phyloP scores from a whole-genome alignment of 352 stramenopile species.

The Aphanomyces invadans region DNA sequence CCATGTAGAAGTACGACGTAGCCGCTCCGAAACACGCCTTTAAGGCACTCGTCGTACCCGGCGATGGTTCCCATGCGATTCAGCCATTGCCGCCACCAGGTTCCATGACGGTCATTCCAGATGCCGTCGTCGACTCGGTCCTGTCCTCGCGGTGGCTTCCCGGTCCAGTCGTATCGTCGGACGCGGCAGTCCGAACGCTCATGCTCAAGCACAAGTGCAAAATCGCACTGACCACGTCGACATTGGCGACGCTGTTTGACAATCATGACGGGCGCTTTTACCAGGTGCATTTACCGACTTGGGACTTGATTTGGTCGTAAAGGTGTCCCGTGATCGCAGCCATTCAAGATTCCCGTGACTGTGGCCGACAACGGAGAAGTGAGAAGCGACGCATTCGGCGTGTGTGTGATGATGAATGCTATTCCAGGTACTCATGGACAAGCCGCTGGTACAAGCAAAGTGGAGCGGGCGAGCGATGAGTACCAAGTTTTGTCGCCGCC shows the following conservation, averaged over 20 bases:
- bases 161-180: slow-evolving; percentile 40
- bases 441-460: slow-evolving; percentile 25
- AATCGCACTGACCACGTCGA: slow-evolving; percentile 59
- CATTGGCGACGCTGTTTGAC: slow-evolving; percentile 64
- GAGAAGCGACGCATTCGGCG: too few species aligned
- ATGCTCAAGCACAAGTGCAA: slow-evolving; percentile 66
- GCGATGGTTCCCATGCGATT: background rate
- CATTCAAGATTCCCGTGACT: background rate
- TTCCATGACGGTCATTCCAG: background rate
- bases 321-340: background rate
- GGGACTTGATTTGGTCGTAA: too few species aligned
- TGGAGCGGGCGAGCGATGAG: slow-evolving; percentile 30
- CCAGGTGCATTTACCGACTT: too few species aligned
- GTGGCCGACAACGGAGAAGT: slow-evolving; percentile 27
- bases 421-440: slow-evolving; percentile 57
- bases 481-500: slow-evolving; percentile 28
- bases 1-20: background rate
- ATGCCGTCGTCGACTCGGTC: background rate
- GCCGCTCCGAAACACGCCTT: background rate
- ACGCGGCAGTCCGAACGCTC: slow-evolving; percentile 43
- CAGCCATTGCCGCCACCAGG: background rate
- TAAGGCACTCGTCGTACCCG: background rate
- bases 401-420: too few species aligned
- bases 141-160: background rate
- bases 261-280: slow-evolving; percentile 29